A percentile compares a stretch with the other conserved stretches of the same genome.
Conservation (phyloP, 148 eudicot species). For the Vaccinium darrowii region DNA sequence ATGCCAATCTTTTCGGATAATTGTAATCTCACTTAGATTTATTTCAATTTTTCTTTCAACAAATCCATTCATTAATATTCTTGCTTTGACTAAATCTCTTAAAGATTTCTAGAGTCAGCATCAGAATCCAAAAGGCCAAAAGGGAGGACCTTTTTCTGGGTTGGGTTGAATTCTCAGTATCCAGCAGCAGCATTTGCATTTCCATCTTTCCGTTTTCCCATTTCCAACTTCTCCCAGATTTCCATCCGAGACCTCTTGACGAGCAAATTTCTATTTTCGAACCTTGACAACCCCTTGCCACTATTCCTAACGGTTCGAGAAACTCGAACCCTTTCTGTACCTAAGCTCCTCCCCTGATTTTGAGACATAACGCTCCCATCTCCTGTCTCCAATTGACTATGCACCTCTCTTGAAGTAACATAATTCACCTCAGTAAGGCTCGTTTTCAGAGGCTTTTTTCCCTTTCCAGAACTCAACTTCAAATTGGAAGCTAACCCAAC, state of each 20-base stretch:
- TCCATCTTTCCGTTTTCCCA: not conserved
- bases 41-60: not conserved
- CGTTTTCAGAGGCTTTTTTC: not conserved
- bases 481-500: not conserved
- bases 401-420: conserved; percentile 12
- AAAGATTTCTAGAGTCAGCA: not conserved
- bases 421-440: not conserved
- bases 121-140: not conserved
- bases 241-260: not conserved
- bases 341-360: not conserved
- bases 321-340: not conserved
- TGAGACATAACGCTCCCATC: not conserved
- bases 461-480: not conserved
- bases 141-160: not conserved
- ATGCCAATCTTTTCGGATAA: not conserved
- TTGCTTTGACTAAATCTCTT: not conserved
- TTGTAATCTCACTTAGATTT: not conserved
- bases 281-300: conserved; percentile 33
- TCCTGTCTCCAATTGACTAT: conserved; percentile 8
- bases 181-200: not conserved
- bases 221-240: not conserved
- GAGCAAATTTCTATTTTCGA: not conserved
- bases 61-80: not conserved
- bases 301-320: conserved; percentile 17
- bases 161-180: not conserved